Evolutionary conservation across 106 monocot species (phyloP).

Genomic region (Acanthochlamys bracteata): DNA sequence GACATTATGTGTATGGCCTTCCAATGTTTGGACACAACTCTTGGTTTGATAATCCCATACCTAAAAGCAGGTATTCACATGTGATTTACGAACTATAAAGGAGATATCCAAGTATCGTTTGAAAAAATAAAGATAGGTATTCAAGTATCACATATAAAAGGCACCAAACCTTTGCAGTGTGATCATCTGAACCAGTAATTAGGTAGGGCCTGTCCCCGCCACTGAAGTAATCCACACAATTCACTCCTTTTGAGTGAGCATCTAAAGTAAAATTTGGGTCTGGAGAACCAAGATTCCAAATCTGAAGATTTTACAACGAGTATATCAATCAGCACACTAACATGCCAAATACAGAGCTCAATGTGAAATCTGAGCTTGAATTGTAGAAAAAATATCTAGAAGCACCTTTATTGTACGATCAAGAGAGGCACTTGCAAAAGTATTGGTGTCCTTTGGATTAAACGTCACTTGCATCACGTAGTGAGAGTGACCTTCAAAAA

Average conservation of each 20-base stretch:
- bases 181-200: constrained; percentile 96
- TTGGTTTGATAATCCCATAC: constrained; percentile 99
- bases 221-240: constrained; percentile 96
- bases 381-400: too few species aligned
- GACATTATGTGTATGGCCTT: constrained; percentile 96
- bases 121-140: constrained; percentile 5
- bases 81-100: too few species aligned
- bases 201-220: constrained; percentile 94
- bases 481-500: constrained; percentile 96
- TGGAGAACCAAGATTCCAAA: constrained; percentile 96
- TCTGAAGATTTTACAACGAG: constrained; percentile 27
- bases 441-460: constrained; percentile 97
- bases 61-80: constrained; percentile 33
- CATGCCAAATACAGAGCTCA: not conserved
- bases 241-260: constrained; percentile 90
- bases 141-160: too few species aligned
- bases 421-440: constrained; percentile 96
- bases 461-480: constrained; percentile 99
- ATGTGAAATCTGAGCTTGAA: too few species aligned
- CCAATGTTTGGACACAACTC: constrained; percentile 92
- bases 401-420: constrained; percentile 91
- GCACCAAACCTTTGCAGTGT: constrained; percentile 97
- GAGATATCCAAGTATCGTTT: not conserved
- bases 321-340: not conserved
- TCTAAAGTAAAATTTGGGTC: constrained; percentile 98